Conservation (phyloP, 2,329 filamentous ascomycete species). For the Pyricularia grisea region DNA sequence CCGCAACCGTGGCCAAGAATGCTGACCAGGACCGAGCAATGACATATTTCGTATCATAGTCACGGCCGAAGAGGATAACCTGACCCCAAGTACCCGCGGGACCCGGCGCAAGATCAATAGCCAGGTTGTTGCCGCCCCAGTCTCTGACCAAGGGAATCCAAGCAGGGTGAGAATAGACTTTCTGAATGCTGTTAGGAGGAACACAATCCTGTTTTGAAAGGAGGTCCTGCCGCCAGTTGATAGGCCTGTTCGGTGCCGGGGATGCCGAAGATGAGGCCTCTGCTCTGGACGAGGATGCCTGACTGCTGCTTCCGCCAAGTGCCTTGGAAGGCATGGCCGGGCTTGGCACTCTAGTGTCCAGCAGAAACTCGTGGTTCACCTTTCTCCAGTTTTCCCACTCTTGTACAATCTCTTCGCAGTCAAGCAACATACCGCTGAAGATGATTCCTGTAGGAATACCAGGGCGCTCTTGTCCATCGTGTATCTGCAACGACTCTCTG, state of each 20-base stretch:
- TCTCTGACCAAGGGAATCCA: constrained; percentile 97
- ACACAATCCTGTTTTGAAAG: constrained; percentile 79
- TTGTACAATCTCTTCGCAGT: constrained; percentile 96
- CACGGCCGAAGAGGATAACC: constrained; percentile 90
- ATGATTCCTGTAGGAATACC: constrained; percentile 86
- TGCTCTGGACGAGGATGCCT: constrained; percentile 61
- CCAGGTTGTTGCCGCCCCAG: constrained; percentile 98
- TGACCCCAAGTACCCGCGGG: constrained; percentile 90
- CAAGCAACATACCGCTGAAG: constrained; percentile 89
- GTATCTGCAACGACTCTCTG: constrained; percentile 78
- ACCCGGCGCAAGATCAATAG: constrained; percentile 84
- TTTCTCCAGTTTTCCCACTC: constrained; percentile 96
- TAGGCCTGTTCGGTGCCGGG: constrained; percentile 34
- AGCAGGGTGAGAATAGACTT: constrained; percentile 82
- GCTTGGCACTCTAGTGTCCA: constrained; percentile 44
- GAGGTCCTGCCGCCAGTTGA: constrained; percentile 75
- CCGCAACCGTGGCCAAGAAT: constrained; percentile 78
- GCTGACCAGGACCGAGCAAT: constrained; percentile 85
- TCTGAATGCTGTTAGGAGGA: constrained; percentile 77
- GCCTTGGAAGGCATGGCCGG: constrained; percentile 62
- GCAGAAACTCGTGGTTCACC: constrained; percentile 84
- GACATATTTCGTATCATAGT: constrained; percentile 98
- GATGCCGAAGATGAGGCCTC: constrained; percentile 41
- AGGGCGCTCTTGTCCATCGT: constrained; percentile 95
- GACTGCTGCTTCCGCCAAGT: constrained; percentile 50